These are phyloP conservation scores for Apiospora sp. DNA, from an alignment of 2,329 filamentous ascomycete species.

Conservation along the genomic window DNA sequence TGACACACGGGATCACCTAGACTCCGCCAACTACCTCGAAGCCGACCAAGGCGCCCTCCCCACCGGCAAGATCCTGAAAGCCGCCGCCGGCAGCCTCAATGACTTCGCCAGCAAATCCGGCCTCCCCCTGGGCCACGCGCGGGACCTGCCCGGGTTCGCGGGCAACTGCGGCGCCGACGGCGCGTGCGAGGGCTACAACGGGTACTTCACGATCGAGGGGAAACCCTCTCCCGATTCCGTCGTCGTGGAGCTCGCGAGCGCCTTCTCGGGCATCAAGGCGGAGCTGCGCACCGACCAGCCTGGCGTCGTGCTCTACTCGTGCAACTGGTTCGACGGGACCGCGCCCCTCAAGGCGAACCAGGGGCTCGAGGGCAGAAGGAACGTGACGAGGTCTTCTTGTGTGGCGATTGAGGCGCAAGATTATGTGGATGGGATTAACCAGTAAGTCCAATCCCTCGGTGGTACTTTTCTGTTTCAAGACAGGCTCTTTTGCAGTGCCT, in stretches of 20 bases:
- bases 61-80: slow-evolving; percentile 67
- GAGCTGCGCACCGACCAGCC: slow-evolving; percentile 76
- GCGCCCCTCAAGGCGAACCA: slow-evolving; percentile 66
- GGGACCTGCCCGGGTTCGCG: slow-evolving; percentile 59
- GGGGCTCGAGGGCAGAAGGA: slow-evolving; percentile 53
- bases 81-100: slow-evolving; percentile 64
- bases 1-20: slow-evolving; percentile 43
- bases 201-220: slow-evolving; percentile 57
- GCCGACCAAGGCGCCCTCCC: slow-evolving; percentile 65
- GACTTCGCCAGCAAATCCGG: slow-evolving; percentile 71
- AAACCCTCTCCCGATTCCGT: slow-evolving; percentile 46
- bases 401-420: slow-evolving; percentile 80
- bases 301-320: slow-evolving; percentile 76
- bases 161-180: slow-evolving; percentile 70
- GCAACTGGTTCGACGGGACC: slow-evolving; percentile 61
- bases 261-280: slow-evolving; percentile 72
- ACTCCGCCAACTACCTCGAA: slow-evolving; percentile 65
- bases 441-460: slow-evolving; percentile 48
- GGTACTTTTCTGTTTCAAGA: background rate
- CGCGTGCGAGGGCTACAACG: slow-evolving; percentile 78
- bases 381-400: slow-evolving; percentile 69
- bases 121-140: slow-evolving; percentile 66
- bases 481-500: too few species aligned
- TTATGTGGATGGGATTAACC: slow-evolving; percentile 80
- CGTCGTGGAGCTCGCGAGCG: slow-evolving; percentile 65